Percentiles rank a stretch among this genome's conserved stretches.
These are phyloP conservation scores for Rhododendron griersonianum DNA, from an alignment of 148 eudicot genomes.

Conservation along the genomic window DNA sequence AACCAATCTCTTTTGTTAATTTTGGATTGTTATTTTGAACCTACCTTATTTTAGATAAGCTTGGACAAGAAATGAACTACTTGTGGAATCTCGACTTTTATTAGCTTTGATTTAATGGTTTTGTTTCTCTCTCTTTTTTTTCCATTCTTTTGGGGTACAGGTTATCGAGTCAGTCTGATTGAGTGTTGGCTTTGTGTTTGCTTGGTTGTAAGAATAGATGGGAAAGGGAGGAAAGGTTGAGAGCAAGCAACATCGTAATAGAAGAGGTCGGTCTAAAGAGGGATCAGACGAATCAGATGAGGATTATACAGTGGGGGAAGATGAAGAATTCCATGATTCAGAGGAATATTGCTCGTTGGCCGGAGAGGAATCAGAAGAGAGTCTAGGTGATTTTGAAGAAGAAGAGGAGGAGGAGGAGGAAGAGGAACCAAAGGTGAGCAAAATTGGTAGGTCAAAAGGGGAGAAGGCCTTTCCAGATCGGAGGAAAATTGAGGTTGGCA, in stretches of 20 bases:
- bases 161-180: background rate
- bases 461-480: slow-evolving; percentile 18
- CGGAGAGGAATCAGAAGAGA: slow-evolving; percentile 73
- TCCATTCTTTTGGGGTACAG: background rate
- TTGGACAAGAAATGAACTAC: background rate
- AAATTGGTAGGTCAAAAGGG: slow-evolving; percentile 30
- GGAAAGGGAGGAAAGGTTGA: slow-evolving; percentile 53
- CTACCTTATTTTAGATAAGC: background rate
- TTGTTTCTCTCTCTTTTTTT: background rate
- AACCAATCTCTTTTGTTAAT: background rate
- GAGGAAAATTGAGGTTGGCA: slow-evolving; percentile 24
- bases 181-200: slow-evolving; percentile 1
- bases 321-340: slow-evolving; percentile 58
- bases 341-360: slow-evolving; percentile 65
- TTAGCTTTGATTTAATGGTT: background rate
- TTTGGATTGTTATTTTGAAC: background rate
- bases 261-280: slow-evolving; percentile 26
- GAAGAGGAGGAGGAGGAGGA: slow-evolving; percentile 28
- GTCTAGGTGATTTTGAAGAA: slow-evolving; percentile 35
- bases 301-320: slow-evolving; percentile 71
- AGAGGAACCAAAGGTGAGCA: slow-evolving; percentile 29
- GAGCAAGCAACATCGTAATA: slow-evolving; percentile 27
- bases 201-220: slow-evolving; percentile 41
- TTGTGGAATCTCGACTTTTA: background rate
- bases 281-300: slow-evolving; percentile 92